Percentiles rank a stretch among this genome's conserved stretches.
Conservation (phyloP, 768 basidiomycete genomes). For the Leucosporidium yakuticum region DNA sequence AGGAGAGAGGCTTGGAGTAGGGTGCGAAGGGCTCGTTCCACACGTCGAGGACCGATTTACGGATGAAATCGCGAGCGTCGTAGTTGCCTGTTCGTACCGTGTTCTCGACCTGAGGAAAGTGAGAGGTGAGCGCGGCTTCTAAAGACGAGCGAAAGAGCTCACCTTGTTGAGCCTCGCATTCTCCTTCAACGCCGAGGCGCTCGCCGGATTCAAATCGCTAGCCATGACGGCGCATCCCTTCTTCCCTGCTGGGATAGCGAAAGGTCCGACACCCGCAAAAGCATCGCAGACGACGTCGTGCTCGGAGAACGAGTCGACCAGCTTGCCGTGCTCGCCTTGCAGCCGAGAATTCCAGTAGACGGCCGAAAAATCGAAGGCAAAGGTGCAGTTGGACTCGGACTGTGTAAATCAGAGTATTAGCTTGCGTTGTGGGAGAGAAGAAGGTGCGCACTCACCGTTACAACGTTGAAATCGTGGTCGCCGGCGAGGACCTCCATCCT, state of each 20-base stretch:
- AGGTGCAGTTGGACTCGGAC: conserved; percentile 78
- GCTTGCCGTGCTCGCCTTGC: conserved; percentile 80
- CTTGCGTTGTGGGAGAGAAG: not conserved
- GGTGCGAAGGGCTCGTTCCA: conserved; percentile 64
- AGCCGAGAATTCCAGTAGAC: conserved; percentile 99
- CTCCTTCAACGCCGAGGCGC: conserved; percentile 63
- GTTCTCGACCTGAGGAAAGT: conserved; percentile 57
- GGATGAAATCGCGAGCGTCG: conserved; percentile 85
- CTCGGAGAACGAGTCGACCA: conserved; percentile 62
- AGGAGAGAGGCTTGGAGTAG: conserved; percentile 14
- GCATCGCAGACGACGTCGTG: conserved; percentile 83
- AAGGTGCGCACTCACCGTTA: conserved; percentile 57
- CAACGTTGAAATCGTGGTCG: conserved; percentile 74
- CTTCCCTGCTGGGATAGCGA: conserved; percentile 85
- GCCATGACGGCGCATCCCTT: conserved; percentile 76
- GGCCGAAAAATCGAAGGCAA: conserved; percentile 86
- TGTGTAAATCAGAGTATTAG: conserved; percentile 41
- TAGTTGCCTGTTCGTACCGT: conserved; percentile 67
- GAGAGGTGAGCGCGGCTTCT: not conserved
- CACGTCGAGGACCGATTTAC: conserved; percentile 51
- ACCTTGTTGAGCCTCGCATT: conserved; percentile 78
- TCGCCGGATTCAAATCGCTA: conserved; percentile 90
- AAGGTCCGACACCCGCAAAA: conserved; percentile 96
- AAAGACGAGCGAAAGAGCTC: conserved; percentile 36
- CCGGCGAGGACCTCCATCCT: conserved; percentile 96